Conservation (phyloP, 768 basidiomycete genomes). For the Russula lepida region DNA sequence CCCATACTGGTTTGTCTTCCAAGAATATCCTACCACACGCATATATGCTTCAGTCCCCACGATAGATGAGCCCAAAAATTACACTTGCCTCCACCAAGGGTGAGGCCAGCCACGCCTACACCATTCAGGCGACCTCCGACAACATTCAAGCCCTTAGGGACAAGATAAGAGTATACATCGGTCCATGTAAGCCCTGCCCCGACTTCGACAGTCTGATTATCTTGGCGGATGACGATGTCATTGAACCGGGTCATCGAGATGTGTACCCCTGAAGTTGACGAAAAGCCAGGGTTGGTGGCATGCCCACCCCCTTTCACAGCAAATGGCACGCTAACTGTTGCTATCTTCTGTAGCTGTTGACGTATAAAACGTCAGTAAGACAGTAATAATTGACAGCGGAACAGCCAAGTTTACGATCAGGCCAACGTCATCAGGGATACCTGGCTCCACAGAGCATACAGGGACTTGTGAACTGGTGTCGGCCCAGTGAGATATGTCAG, state of each 20-base stretch:
- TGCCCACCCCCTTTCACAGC: conserved; percentile 24
- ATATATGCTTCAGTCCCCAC: not conserved
- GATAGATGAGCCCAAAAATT: not conserved
- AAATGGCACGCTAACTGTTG: not conserved
- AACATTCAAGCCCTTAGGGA: conserved; percentile 18
- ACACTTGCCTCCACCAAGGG: conserved; percentile 17
- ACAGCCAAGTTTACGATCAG: conserved; percentile 1
- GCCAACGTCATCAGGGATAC: conserved; percentile 14
- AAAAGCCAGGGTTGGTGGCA: conserved; percentile 20
- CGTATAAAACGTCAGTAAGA: no score
- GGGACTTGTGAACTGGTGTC: conserved; percentile 13
- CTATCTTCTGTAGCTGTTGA: not conserved
- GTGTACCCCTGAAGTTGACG: conserved; percentile 23
- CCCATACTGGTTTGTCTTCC: conserved; percentile 20
- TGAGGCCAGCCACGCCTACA: conserved; percentile 21
- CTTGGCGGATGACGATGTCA: conserved; percentile 3
- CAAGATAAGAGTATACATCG: conserved; percentile 19
- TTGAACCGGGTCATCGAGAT: conserved; percentile 21
- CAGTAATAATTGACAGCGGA: no score
- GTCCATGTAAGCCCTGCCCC: conserved; percentile 23
- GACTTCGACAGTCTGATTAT: conserved; percentile 7
- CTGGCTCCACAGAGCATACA: conserved; percentile 19
- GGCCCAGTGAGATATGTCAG: conserved; percentile 16
- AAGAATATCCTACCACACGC: conserved; percentile 5
- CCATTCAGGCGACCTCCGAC: conserved; percentile 20